Evolutionary conservation across 1,139 yeast species (phyloP), one percentile per base, ranked within the genome.

Genomic region (Kodamaea sp.): DNA sequence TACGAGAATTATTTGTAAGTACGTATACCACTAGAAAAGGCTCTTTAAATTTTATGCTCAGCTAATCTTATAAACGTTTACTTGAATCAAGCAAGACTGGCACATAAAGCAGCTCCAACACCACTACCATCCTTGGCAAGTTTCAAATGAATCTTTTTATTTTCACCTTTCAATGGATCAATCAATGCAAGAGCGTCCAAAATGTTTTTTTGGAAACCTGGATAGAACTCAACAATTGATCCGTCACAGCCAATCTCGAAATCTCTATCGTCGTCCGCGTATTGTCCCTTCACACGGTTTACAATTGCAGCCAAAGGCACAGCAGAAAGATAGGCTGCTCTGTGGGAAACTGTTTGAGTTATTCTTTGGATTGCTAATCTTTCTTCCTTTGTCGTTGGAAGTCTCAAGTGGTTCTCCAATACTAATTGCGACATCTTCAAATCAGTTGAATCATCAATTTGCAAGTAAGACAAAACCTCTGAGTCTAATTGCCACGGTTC

Each of bases 231-330:
- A 34, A 89, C 84, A 38, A 90, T 94, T 5, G 96, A 82, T 18
- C 98, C 98, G 58, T 90, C 97, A 41, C 90, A 89, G 34, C 97
- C 97, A 49, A 90, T 76, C 59, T 90, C 97, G 39, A 89, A 86
- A 48, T 79, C 85, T 41, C 72, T 77, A 43, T 76, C 77, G 44
- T 74, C 78, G 38, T 77, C 72, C 26, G 72, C 70, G 42, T 65
- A 67, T 38, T 65, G 71, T 13, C 55, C 66, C 31, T 66, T 61
- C 7, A 69, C 70, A 29, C 70, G 58, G 13, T 42, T 46, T 4
- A 67, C 57, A 35, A 90, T 74, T 3, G 95, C 96, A 15, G 96
- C 92, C 41, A 90, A 70, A 34, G 96, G 96, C 31, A 89, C 82
- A 14, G 96, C 90, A 3, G 96, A 78, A 37, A 90, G 73, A 47